phyloP scores from a whole-genome alignment of 2,329 filamentous ascomycete species.

The Diaporthe nobilis region DNA sequence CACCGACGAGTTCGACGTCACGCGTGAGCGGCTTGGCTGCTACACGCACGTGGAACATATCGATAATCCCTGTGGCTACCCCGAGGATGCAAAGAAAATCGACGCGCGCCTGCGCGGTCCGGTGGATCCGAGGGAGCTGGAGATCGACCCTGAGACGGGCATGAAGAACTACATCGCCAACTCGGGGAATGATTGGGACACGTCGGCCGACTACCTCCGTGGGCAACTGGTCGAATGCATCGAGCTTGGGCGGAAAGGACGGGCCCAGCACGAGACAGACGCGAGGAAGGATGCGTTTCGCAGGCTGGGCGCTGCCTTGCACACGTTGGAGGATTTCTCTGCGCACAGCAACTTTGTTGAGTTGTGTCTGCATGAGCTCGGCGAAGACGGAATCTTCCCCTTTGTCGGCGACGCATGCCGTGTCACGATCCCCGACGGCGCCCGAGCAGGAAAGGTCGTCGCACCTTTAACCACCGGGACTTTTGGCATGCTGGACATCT shows the following conservation, averaged over 20 bases:
- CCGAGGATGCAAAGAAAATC: conserved; percentile 48
- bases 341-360: conserved; percentile 70
- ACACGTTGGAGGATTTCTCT: conserved; percentile 68
- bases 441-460: conserved; percentile 55
- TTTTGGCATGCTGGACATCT: conserved; percentile 59
- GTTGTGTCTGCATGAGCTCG: conserved; percentile 64
- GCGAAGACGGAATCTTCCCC: conserved; percentile 64
- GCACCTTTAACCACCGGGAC: conserved; percentile 68
- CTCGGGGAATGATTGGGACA: conserved; percentile 47
- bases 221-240: conserved; percentile 47
- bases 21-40: conserved; percentile 63
- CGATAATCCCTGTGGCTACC: conserved; percentile 59
- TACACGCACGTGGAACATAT: conserved; percentile 68
- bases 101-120: conserved; percentile 49
- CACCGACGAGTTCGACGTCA: conserved; percentile 70
- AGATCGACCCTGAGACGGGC: conserved; percentile 49
- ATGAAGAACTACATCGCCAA: conserved; percentile 53
- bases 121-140: conserved; percentile 49
- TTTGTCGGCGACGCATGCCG: conserved; percentile 61
- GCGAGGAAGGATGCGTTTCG: conserved; percentile 47
- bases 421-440: conserved; percentile 48
- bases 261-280: conserved; percentile 42
- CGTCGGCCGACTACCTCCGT: conserved; percentile 49
- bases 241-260: conserved; percentile 45
- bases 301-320: conserved; percentile 63